These are phyloP conservation scores for Cardiospermum halicacabum DNA, from an alignment of 345 rosid genomes.

Conservation along the genomic window DNA sequence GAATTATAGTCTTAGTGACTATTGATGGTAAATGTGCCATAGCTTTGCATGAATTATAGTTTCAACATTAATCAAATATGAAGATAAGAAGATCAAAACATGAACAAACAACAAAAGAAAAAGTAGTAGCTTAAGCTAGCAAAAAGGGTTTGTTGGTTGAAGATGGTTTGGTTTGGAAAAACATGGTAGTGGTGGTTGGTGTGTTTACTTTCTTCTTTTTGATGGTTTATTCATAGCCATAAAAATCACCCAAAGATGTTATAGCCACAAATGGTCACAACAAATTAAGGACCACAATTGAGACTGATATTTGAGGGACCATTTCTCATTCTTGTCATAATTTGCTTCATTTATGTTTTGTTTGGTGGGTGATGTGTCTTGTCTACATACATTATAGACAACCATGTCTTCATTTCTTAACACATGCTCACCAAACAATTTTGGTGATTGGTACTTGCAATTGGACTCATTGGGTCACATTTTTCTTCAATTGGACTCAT, in stretches of 20 bases:
- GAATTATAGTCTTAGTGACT: too few relatives aligned
- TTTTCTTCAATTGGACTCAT: too few relatives aligned
- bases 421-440: not conserved
- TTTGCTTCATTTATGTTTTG: not conserved
- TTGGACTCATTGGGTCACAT: too few relatives aligned
- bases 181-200: slow-evolving; percentile 2
- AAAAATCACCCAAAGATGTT: not conserved
- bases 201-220: not conserved
- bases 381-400: not conserved
- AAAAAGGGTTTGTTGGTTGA: not conserved
- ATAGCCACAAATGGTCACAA: not conserved
- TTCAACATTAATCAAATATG: too few relatives aligned
- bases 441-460: not conserved
- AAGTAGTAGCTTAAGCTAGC: too few relatives aligned
- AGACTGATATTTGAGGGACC: slow-evolving; percentile 7
- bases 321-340: not conserved
- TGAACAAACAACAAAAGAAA: too few relatives aligned
- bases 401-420: too few relatives aligned
- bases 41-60: too few relatives aligned
- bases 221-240: not conserved
- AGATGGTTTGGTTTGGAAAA: not conserved
- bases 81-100: too few relatives aligned
- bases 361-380: not conserved
- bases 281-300: not conserved
- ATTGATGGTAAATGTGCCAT: too few relatives aligned